Evolutionary conservation across 192 early-diverging fungal genomes (phyloP).

Genomic region (Rhizoclosmatium globosum): DNA sequence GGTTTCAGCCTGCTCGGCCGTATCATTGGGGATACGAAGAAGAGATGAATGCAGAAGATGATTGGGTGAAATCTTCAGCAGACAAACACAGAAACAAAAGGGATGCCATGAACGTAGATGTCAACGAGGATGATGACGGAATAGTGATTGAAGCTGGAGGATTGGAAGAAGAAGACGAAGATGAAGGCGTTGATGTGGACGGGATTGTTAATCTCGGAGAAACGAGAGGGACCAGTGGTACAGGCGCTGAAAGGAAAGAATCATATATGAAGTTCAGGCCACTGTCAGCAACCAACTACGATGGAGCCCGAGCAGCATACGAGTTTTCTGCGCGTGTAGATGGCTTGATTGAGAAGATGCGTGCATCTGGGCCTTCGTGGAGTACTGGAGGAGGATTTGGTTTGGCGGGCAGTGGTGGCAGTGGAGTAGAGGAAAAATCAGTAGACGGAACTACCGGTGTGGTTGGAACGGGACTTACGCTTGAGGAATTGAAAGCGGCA

Average conservation of each 20-base stretch:
- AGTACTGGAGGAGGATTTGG: not conserved
- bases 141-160: conserved; percentile 11
- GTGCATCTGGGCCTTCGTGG: conserved; percentile 3
- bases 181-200: conserved; percentile 8
- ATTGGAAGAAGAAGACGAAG: not conserved
- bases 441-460: not conserved
- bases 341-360: conserved; percentile 21
- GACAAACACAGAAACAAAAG: not conserved
- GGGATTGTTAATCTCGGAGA: too few species aligned
- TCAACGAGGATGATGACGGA: conserved; percentile 7
- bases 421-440: not conserved
- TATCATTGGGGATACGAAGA: conserved; percentile 49
- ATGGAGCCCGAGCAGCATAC: conserved; percentile 5
- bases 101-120: not conserved
- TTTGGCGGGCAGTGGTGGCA: not conserved
- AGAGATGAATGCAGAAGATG: conserved; percentile 19
- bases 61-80: conserved; percentile 7
- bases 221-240: not conserved
- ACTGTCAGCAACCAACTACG: conserved; percentile 17
- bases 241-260: not conserved
- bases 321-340: conserved; percentile 33
- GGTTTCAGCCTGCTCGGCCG: conserved; percentile 50
- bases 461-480: conserved; percentile 16
- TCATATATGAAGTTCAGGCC: conserved; percentile 18
- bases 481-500: conserved; percentile 33